Conservation (phyloP, 176 grass and related monocot species). For the Eleusine coracana region DNA sequence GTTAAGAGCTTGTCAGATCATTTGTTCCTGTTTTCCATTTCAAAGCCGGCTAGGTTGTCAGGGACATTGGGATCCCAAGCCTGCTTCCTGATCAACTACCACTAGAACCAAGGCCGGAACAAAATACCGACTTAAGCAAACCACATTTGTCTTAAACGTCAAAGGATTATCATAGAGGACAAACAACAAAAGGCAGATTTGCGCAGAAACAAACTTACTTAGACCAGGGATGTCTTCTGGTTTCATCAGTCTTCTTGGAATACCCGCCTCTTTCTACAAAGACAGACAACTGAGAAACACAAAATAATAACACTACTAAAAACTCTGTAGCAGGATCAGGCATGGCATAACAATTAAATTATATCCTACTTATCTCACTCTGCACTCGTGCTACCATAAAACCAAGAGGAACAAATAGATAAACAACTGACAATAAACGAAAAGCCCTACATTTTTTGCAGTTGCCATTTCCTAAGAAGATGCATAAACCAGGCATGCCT, state of each 20-base stretch:
- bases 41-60: background rate
- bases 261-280: slow-evolving; percentile 93
- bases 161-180: background rate
- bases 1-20: background rate
- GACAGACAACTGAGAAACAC: slow-evolving; percentile 21
- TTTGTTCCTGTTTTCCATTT: background rate
- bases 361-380: slow-evolving; percentile 15
- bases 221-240: slow-evolving; percentile 92
- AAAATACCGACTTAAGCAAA: background rate
- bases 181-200: background rate
- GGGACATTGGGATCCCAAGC: background rate
- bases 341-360: background rate
- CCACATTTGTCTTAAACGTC: background rate
- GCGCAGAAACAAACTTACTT: slow-evolving; percentile 69
- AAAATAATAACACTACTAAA: background rate
- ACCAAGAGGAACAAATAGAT: slow-evolving; percentile 1
- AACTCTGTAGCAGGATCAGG: background rate
- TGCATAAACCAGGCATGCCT: background rate
- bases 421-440: background rate
- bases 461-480: background rate
- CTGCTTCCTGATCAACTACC: background rate
- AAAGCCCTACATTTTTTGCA: background rate
- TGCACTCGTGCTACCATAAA: background rate
- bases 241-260: slow-evolving; percentile 85
- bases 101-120: background rate